Base-by-base conservation (phyloP, 2,329 filamentous ascomycete genomes). In the Dactylellina cionopaga region DNA sequence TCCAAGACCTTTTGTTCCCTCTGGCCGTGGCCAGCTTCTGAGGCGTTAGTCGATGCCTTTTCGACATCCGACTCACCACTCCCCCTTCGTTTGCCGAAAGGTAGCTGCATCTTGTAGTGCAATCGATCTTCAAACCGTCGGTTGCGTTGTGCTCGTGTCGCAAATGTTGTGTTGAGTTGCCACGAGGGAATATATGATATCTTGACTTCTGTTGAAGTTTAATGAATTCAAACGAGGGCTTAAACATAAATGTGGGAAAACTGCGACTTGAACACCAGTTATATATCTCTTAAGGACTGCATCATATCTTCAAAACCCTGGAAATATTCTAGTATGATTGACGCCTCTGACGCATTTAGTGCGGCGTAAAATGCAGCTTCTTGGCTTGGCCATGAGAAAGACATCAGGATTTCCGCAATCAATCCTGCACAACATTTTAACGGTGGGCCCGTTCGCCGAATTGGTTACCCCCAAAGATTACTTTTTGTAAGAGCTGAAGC, bases 21-120 rank as follows among this genome's bases (percentile, higher is more conserved):
- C 11, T 64, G 51, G n/a, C n/a, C 7, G 6, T 37, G 7, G 25
- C 27, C 56, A 1, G 39, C 25, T 31, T 71, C 66, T 2, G 58
- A 71, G 13, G 31, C 27, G 35, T 44, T 51, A 9, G 33, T 58
- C 3, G 66, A 64, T 29, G 58, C 58, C 37, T 71, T 71, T 46
- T 64, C 66, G 25, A 64, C 51, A 47, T 71, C 66, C 2, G 66
- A 64, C 4, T 35, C 58, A 2, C 17, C 66, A 24, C 66, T 59
- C 25, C 27, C 58, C 22, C 56, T 51, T 19, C 56, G 43, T n/a
- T 31, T 47, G 11, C 51, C 44, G 47, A 64, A 51, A n/a, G 43
- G 41, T 3, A 46, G 44, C 10, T 43, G 51, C 62, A 66, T 66
- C 19, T 31, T 47, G 22, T 7, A 13, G 24, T 31, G 5, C n/a